Conservation (phyloP, 768 basidiomycete species). For the Exidia glandulosa region DNA sequence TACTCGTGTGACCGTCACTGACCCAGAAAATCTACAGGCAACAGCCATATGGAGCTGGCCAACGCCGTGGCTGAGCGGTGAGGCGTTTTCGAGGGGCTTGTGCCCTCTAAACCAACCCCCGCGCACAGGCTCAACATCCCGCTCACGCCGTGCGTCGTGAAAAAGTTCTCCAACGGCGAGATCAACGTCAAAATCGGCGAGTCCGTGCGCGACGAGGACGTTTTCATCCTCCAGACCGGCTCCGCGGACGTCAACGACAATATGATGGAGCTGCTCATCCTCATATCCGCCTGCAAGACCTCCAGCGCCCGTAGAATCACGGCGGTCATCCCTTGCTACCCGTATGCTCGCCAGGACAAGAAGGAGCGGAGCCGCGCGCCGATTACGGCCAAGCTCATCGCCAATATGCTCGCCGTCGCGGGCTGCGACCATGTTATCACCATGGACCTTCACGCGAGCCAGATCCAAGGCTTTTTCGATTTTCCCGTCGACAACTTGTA, state of each 20-base stretch:
- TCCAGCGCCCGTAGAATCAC: slow-evolving; percentile 93
- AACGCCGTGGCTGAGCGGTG: slow-evolving; percentile 92
- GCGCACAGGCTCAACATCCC: slow-evolving; percentile 73
- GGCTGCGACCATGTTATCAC: slow-evolving; percentile 99
- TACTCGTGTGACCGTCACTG: background rate
- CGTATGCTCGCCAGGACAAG: slow-evolving; percentile 95
- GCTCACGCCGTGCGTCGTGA: slow-evolving; percentile 74
- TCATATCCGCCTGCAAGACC: slow-evolving; percentile 96
- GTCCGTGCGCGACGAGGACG: slow-evolving; percentile 94
- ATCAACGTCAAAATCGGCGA: slow-evolving; percentile 91
- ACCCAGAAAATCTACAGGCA: slow-evolving; percentile 43
- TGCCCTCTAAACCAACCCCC: slow-evolving; percentile 14
- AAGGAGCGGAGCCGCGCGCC: slow-evolving; percentile 94
- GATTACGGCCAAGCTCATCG: slow-evolving; percentile 96
- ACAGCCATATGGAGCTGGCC: slow-evolving; percentile 97
- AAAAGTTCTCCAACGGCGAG: slow-evolving; percentile 91
- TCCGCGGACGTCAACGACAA: slow-evolving; percentile 88
- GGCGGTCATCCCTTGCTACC: slow-evolving; percentile 96
- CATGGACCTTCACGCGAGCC: slow-evolving; percentile 96
- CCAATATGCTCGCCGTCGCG: slow-evolving; percentile 94
- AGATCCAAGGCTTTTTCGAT: slow-evolving; percentile 98
- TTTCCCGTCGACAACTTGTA: slow-evolving; percentile 97
- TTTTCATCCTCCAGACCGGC: slow-evolving; percentile 94
- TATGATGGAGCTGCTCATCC: slow-evolving; percentile 96
- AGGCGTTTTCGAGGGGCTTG: slow-evolving; percentile 40